phyloP scores from a whole-genome alignment of 2,329 filamentous ascomycete species.

The Chrysoporthe cubensis region DNA sequence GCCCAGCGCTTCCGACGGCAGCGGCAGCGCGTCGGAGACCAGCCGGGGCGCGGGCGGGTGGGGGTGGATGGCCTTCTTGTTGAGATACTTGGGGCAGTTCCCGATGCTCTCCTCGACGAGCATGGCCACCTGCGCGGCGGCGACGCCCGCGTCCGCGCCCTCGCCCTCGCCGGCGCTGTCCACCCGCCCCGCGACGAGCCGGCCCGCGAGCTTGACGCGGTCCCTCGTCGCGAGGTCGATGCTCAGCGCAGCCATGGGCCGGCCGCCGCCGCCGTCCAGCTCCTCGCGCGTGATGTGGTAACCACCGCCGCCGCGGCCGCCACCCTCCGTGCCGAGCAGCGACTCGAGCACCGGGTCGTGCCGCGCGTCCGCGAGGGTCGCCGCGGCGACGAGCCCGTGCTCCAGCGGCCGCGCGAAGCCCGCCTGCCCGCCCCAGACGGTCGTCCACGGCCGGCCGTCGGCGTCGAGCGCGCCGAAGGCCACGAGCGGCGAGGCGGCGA shows the following conservation, averaged over 20 bases:
- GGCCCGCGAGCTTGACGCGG: slow-evolving; percentile 74
- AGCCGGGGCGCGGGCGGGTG: slow-evolving; percentile 55
- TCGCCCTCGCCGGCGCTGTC: slow-evolving; percentile 36
- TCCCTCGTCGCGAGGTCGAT: slow-evolving; percentile 70
- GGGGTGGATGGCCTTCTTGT: slow-evolving; percentile 67
- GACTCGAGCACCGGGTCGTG: slow-evolving; percentile 72
- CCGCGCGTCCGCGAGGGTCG: slow-evolving; percentile 60
- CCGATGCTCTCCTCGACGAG: slow-evolving; percentile 74
- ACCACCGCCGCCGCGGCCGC: not conserved
- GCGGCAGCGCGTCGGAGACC: slow-evolving; percentile 41
- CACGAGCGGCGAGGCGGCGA: slow-evolving; percentile 67
- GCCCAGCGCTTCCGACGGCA: slow-evolving; percentile 59
- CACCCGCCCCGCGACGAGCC: slow-evolving; percentile 67
- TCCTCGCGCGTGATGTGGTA: slow-evolving; percentile 42
- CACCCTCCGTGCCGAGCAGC: slow-evolving; percentile 42
- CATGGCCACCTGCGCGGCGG: slow-evolving; percentile 61
- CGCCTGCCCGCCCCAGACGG: slow-evolving; percentile 73
- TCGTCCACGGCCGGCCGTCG: slow-evolving; percentile 72
- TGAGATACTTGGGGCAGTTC: slow-evolving; percentile 88
- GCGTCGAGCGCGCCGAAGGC: slow-evolving; percentile 74
- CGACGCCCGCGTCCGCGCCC: slow-evolving; percentile 36
- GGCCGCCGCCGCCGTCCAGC: slow-evolving; percentile 42
- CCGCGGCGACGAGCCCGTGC: slow-evolving; percentile 56
- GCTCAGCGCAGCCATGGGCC: slow-evolving; percentile 56
- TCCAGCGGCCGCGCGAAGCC: slow-evolving; percentile 70